These are phyloP conservation scores for Scleroderma bovista DNA, from an alignment of 768 basidiomycete species.

Conservation along the genomic window DNA sequence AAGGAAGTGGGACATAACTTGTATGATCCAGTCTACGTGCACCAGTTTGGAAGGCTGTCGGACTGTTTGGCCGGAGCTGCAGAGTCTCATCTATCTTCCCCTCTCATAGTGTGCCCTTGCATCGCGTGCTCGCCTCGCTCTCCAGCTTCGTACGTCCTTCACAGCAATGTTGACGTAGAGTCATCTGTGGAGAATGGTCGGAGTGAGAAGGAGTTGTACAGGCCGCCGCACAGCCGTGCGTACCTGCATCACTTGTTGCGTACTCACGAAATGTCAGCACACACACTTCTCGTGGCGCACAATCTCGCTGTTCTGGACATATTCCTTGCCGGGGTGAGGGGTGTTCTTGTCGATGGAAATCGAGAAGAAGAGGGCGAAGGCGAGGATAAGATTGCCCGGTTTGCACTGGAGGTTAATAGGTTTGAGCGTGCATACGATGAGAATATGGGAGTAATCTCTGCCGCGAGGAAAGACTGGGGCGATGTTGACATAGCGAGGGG, in stretches of 20 bases:
- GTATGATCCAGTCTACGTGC: constrained; percentile 50
- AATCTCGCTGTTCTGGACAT: constrained; percentile 63
- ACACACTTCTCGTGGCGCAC: constrained; percentile 68
- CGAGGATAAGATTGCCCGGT: constrained; percentile 8
- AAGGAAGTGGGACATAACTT: constrained; percentile 64
- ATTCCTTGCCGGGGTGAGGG: constrained; percentile 60
- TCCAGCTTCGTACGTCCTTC: constrained; percentile 33
- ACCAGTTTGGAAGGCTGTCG: constrained; percentile 56
- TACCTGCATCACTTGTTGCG: constrained; percentile 83
- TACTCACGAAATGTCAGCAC: constrained; percentile 88
- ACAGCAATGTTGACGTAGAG: constrained; percentile 39
- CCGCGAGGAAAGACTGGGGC: constrained; percentile 54
- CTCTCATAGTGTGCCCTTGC: constrained; percentile 40
- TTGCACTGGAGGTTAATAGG: constrained; percentile 41
- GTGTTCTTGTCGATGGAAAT: constrained; percentile 13
- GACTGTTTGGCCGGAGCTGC: constrained; percentile 26
- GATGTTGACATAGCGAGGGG: constrained; percentile 66
- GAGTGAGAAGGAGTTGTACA: constrained; percentile 9
- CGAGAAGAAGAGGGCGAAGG: neutral
- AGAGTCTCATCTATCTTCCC: neutral
- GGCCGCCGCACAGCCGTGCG: constrained; percentile 42
- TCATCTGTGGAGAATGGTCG: constrained; percentile 10
- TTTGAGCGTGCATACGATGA: constrained; percentile 54
- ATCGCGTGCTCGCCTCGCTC: constrained; percentile 49
- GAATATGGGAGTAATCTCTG: constrained; percentile 37